Evolutionary conservation across 2,329 filamentous ascomycete species (phyloP), one percentile per base, ranked within the genome.

Genomic region (Drechslerella dactyloides): DNA sequence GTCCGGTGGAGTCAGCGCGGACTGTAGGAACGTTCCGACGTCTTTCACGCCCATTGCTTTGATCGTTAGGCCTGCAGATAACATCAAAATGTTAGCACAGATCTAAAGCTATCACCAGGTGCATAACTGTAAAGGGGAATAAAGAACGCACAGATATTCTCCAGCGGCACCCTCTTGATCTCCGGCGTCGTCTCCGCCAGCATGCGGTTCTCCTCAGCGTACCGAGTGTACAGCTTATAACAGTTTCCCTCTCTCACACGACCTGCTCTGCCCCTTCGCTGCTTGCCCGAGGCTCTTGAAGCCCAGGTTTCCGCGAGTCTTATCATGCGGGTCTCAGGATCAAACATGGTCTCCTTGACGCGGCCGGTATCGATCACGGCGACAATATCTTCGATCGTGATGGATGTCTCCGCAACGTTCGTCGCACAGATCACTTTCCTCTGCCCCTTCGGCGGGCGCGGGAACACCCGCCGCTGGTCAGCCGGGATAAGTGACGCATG

Each of bases 401-500:
- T 97, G 1, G 94, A 97, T 0, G 94, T 99, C 79, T 99, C 94
- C 1, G 94, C 94, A 1, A 99, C 93, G 77, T 99, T 99, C 50
- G 94, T 99, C 0, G 94, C 91, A 5, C 93, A 90, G 35, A 99
- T 90, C 11, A 99, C 86, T 80, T 99, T 99, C 37, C 94, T 85
- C 80, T 91, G 93, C 0, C 92, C 92, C 1, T 82, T 79, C 0
- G 93, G 93, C 2, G 94, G 82, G 13, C 84, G 83, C 27, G 86
- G 84, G 78, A 99, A 99, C 0, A 99, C 94, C 23, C 87, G 85
- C 72, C 90, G 89, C 79, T 99, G 94, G 76, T 97, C 93, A 1
- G 85, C 85, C 8, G 93, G 93, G 76, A 96, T 88, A 0, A 99
- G 84, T 0, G 93, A 97, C 11, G 94, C 94, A 79, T 99, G 94